These are phyloP conservation scores for Pelargonium cotyledonis DNA, from an alignment of 441 rosid species.

Conservation along the genomic window DNA sequence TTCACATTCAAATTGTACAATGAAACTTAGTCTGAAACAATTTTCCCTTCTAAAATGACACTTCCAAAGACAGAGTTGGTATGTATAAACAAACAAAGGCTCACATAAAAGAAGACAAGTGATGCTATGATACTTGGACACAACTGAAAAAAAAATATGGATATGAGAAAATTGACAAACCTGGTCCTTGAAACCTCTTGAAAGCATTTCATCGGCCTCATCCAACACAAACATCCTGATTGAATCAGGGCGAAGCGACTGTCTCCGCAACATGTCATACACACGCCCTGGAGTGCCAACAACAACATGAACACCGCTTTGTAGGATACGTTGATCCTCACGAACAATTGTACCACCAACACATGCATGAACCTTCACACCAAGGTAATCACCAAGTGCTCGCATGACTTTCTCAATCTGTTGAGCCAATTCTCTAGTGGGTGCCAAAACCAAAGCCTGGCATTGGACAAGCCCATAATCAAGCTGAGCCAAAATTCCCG, in stretches of 20 bases:
- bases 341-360: constrained; percentile 73
- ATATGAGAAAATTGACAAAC: constrained; percentile 23
- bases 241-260: constrained; percentile 63
- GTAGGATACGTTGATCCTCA: constrained; percentile 35
- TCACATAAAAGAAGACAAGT: no score
- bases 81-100: no score
- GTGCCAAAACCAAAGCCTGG: constrained; percentile 73
- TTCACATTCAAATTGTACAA: no score
- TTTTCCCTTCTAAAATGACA: no score
- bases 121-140: no score
- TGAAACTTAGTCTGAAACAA: no score
- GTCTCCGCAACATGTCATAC: constrained; percentile 71
- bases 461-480: constrained; percentile 57
- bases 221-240: constrained; percentile 76
- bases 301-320: constrained; percentile 72
- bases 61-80: no score
- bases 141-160: not conserved
- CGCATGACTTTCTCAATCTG: constrained; percentile 90
- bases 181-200: constrained; percentile 81
- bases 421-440: constrained; percentile 72
- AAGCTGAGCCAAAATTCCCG: constrained; percentile 70
- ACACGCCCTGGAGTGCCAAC: constrained; percentile 91
- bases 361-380: constrained; percentile 81
- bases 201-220: constrained; percentile 83
- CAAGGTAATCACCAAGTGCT: constrained; percentile 76